Percentiles rank a stretch among this genome's conserved stretches.
Conservation (phyloP, 768 basidiomycete species). For the Suillus lakei region DNA sequence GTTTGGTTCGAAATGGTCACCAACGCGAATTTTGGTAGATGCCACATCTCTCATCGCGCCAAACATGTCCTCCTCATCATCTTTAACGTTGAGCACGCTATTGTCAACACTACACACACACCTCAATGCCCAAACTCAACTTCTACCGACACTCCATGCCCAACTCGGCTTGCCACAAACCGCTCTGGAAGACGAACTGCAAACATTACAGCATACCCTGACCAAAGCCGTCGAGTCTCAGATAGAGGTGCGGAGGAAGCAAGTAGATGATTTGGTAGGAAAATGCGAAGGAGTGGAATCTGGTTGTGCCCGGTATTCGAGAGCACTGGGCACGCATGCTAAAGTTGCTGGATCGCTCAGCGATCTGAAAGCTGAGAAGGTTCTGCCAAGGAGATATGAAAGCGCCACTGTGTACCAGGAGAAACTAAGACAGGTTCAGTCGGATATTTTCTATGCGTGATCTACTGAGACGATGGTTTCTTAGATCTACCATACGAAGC, state of each 20-base stretch:
- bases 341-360: slow-evolving; percentile 67
- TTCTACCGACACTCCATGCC: slow-evolving; percentile 80
- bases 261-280: slow-evolving; percentile 77
- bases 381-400: slow-evolving; percentile 75
- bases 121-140: slow-evolving; percentile 79
- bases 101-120: slow-evolving; percentile 80
- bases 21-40: slow-evolving; percentile 2
- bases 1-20: slow-evolving; percentile 4
- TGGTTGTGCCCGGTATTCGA: slow-evolving; percentile 67
- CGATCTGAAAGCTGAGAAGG: slow-evolving; percentile 72
- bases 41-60: slow-evolving; percentile 6
- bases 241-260: slow-evolving; percentile 67
- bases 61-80: slow-evolving; percentile 30
- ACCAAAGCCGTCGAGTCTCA: slow-evolving; percentile 76
- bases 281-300: slow-evolving; percentile 66
- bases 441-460: slow-evolving; percentile 10
- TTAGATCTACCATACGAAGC: slow-evolving; percentile 75
- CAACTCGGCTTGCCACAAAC: slow-evolving; percentile 83
- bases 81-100: slow-evolving; percentile 59
- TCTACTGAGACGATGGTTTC: slow-evolving; percentile 1
- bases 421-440: slow-evolving; percentile 76
- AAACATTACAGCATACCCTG: slow-evolving; percentile 73
- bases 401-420: slow-evolving; percentile 74
- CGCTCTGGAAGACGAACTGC: slow-evolving; percentile 82
- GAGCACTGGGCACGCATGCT: slow-evolving; percentile 72